Evolutionary conservation across 2,329 filamentous ascomycete species (phyloP).

Genomic region (Clarireedia hainanense): DNA sequence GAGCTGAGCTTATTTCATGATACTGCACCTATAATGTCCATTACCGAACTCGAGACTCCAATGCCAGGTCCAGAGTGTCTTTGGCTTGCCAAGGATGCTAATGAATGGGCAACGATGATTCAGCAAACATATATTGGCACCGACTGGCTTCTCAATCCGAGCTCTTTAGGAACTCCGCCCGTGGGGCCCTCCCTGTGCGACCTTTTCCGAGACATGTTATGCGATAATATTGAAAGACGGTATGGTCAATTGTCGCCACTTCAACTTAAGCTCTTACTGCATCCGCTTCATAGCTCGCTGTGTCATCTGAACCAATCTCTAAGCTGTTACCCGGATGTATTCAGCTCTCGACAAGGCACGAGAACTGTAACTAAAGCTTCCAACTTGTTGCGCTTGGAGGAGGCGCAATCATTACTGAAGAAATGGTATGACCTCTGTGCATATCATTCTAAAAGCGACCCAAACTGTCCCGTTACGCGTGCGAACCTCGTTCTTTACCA

Average conservation of each 20-base stretch:
- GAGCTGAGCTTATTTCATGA: constrained; percentile 62
- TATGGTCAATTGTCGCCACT: constrained; percentile 39
- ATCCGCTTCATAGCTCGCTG: constrained; percentile 59
- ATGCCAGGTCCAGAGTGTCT: constrained; percentile 54
- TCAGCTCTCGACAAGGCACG: constrained; percentile 34
- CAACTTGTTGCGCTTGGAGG: constrained; percentile 52
- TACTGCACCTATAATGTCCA: constrained; percentile 52
- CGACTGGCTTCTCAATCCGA: constrained; percentile 27
- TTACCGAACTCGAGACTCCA: constrained; percentile 56
- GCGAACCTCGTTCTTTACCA: constrained; percentile 64
- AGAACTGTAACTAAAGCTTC: constrained; percentile 50
- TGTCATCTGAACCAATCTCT: constrained; percentile 58
- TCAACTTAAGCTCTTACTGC: constrained; percentile 59
- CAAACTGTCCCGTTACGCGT: constrained; percentile 50
- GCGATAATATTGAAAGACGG: constrained; percentile 49
- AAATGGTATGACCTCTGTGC: constrained; percentile 62
- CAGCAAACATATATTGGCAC: constrained; percentile 50
- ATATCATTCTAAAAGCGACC: constrained; percentile 45
- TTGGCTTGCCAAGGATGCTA: constrained; percentile 52
- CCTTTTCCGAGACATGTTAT: constrained; percentile 60
- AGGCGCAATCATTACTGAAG: constrained; percentile 55
- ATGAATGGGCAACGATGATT: constrained; percentile 52
- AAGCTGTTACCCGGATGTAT: constrained; percentile 53
- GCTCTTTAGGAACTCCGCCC: constrained; percentile 38
- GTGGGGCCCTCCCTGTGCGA: constrained; percentile 52